Evolutionary conservation across 176 grass and related monocot genomes (phyloP).

Genomic region (Cenchrus purpureus): DNA sequence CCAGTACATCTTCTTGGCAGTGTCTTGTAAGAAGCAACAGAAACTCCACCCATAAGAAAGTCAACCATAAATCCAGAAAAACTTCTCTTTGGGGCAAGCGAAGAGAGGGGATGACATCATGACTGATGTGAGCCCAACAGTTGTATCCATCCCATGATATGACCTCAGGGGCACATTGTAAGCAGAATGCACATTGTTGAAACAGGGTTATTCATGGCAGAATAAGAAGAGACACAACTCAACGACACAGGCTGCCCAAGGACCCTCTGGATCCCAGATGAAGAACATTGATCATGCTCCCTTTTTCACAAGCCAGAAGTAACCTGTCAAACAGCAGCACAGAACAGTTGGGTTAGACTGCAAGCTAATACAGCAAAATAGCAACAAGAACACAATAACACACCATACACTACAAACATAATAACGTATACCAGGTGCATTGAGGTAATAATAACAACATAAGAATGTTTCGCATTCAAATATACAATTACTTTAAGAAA

Average conservation of each 20-base stretch:
- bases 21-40: slow-evolving; percentile 63
- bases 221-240: slow-evolving; percentile 41
- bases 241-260: slow-evolving; percentile 52
- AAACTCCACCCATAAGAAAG: slow-evolving; percentile 74
- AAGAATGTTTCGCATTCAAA: not conserved
- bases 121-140: slow-evolving; percentile 27
- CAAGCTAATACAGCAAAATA: not conserved
- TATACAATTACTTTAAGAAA: not conserved
- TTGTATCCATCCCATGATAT: slow-evolving; percentile 31
- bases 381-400: not conserved
- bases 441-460: no score
- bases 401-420: not conserved
- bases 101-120: slow-evolving; percentile 44
- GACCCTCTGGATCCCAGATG: slow-evolving; percentile 45
- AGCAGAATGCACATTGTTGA: slow-evolving; percentile 37
- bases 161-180: slow-evolving; percentile 12
- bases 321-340: slow-evolving; percentile 1
- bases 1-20: no score
- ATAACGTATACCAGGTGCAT: not conserved
- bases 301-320: slow-evolving; percentile 17
- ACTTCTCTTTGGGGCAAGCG: slow-evolving; percentile 53
- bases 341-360: not conserved
- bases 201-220: slow-evolving; percentile 30
- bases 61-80: slow-evolving; percentile 65
- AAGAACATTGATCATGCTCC: slow-evolving; percentile 32